Evolutionary conservation across 179 eudicot genomes (phyloP).

Genomic region (Vitellaria paradoxa): DNA sequence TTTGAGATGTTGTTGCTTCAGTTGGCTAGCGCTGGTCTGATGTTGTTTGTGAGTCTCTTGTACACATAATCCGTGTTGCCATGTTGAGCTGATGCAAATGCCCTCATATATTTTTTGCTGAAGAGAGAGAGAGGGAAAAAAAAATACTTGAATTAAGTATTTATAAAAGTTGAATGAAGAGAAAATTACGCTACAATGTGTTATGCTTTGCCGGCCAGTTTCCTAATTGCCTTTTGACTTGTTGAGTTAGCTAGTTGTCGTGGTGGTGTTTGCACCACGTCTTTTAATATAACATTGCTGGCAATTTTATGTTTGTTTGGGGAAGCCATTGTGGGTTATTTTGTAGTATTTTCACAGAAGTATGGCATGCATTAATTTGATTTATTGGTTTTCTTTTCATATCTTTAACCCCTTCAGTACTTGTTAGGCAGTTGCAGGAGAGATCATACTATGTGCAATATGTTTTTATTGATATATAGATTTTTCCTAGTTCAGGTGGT

Average conservation of each 20-base stretch:
- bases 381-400: neutral
- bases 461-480: constrained; percentile 7
- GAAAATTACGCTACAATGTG: neutral
- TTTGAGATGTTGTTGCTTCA: no score
- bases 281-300: neutral
- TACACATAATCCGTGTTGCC: no score
- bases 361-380: neutral
- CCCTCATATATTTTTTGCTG: no score
- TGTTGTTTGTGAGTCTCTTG: no score
- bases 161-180: neutral
- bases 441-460: neutral
- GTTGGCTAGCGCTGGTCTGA: no score
- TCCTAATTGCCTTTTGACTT: neutral
- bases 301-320: neutral
- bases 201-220: neutral
- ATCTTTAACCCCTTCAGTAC: neutral
- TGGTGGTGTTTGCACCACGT: neutral
- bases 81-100: no score
- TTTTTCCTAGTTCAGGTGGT: constrained; percentile 54
- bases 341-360: neutral
- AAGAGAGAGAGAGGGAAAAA: no score
- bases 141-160: neutral
- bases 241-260: neutral
- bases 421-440: neutral
- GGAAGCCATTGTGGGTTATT: neutral